These are phyloP conservation scores for Phytopythium aichiense DNA, from an alignment of 352 stramenopile species.

Conservation along the genomic window DNA sequence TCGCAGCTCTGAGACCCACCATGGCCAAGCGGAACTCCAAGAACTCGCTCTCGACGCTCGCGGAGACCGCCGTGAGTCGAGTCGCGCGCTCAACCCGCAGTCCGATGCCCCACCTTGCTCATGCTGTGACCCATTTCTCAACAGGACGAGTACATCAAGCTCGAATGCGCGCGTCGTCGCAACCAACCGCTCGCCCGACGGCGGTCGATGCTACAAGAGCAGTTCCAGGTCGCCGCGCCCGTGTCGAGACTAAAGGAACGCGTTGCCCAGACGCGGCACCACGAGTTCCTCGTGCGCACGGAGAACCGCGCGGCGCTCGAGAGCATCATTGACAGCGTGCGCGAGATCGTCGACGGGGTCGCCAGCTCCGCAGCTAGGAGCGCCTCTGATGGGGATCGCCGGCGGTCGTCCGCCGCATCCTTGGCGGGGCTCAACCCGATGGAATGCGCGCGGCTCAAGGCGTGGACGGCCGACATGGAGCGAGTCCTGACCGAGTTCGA, in stretches of 20 bases:
- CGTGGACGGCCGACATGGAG: conserved; percentile 35
- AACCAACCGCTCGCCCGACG: conserved; percentile 39
- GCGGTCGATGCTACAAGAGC: conserved; percentile 38
- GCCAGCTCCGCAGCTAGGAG: background rate
- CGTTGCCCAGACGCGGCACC: conserved; percentile 33
- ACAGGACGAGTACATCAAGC: conserved; percentile 54
- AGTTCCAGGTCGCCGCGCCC: conserved; percentile 36
- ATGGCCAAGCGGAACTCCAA: conserved; percentile 10
- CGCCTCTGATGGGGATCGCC: background rate
- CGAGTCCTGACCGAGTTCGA: conserved; percentile 40
- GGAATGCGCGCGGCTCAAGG: conserved; percentile 40
- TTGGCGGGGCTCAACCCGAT: conserved; percentile 31
- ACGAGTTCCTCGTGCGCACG: conserved; percentile 40
- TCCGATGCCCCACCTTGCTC: background rate
- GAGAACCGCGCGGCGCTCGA: conserved; percentile 51
- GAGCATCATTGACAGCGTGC: conserved; percentile 36
- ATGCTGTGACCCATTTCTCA: background rate
- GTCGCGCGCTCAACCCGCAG: too few species aligned
- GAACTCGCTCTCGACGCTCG: conserved; percentile 29
- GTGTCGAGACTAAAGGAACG: conserved; percentile 43
- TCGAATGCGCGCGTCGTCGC: conserved; percentile 47
- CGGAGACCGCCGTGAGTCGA: conserved; percentile 25
- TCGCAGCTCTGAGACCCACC: background rate
- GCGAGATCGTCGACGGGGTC: conserved; percentile 25
- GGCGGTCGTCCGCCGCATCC: conserved; percentile 4